These are phyloP conservation scores for Phalaenopsis aphrodite DNA, from an alignment of 106 monocot species.

Conservation along the genomic window DNA sequence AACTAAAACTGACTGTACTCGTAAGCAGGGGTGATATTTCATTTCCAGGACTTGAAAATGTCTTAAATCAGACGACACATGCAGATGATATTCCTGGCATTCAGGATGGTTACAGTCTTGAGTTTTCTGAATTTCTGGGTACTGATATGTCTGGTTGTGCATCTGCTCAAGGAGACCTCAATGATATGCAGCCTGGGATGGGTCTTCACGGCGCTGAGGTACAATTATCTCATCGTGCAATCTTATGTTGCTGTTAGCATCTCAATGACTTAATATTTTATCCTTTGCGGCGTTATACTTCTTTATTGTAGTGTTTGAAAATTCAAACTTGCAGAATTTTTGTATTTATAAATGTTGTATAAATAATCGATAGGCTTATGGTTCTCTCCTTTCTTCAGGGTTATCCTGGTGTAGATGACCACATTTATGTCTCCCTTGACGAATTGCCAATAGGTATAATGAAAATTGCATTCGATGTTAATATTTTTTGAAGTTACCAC, in stretches of 20 bases:
- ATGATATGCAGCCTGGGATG: conserved; percentile 28
- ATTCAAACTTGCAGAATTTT: background rate
- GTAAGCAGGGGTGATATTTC: conserved; percentile 31
- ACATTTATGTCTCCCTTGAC: conserved; percentile 37
- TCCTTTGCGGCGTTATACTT: background rate
- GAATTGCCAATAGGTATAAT: conserved; percentile 36
- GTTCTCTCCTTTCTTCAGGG: conserved; percentile 24
- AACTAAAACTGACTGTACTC: conserved; percentile 1
- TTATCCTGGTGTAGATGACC: conserved; percentile 38
- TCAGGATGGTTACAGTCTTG: conserved; percentile 52
- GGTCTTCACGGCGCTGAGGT: conserved; percentile 36
- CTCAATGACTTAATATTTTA: background rate
- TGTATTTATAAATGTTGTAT: background rate
- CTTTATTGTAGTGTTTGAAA: background rate
- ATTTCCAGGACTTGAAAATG: conserved; percentile 38
- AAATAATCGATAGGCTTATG: background rate
- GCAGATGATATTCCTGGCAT: conserved; percentile 47
- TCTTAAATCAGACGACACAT: conserved; percentile 37
- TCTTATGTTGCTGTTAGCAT: background rate
- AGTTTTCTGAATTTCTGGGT: conserved; percentile 44
- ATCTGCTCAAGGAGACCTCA: conserved; percentile 30
- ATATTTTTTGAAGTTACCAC: background rate
- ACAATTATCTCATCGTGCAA: background rate
- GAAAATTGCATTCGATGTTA: background rate
- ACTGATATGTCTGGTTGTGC: conserved; percentile 47